These are phyloP conservation scores for Euphrasia confusa DNA, from an alignment of 257 asterid species.

Conservation along the genomic window DNA sequence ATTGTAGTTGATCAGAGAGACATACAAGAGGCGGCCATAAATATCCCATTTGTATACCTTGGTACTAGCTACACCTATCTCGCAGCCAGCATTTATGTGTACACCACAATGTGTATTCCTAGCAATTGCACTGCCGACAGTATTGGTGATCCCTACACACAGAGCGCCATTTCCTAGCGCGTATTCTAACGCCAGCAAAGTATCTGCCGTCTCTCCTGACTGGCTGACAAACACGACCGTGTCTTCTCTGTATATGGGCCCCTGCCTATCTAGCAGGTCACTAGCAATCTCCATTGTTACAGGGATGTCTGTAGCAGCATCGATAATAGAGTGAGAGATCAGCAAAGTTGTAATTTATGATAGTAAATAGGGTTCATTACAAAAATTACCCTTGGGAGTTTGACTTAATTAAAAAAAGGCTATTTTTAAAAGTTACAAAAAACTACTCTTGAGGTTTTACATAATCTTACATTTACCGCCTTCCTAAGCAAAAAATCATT, in stretches of 20 bases:
- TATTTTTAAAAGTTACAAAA: no score
- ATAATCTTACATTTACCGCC: no score
- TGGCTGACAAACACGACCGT: constrained; percentile 93
- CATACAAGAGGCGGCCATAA: no score
- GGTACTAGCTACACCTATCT: constrained; percentile 98
- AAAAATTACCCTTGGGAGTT: background rate
- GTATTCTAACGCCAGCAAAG: constrained; percentile 87
- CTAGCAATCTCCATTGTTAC: constrained; percentile 98
- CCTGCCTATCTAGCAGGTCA: constrained; percentile 95
- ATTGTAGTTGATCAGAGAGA: no score
- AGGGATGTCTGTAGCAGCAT: constrained; percentile 60
- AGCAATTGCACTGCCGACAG: constrained; percentile 99
- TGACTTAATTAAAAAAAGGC: no score
- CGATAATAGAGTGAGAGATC: background rate
- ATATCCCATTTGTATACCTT: constrained; percentile 43
- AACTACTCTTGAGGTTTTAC: no score
- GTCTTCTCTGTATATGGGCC: constrained; percentile 95
- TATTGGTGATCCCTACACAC: constrained; percentile 96
- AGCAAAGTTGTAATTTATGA: background rate
- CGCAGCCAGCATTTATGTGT: constrained; percentile 97
- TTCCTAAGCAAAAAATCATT: background rate
- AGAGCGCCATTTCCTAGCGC: constrained; percentile 90
- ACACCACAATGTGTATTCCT: constrained; percentile 94
- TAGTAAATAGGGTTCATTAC: background rate
- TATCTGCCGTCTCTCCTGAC: constrained; percentile 98